These are phyloP conservation scores for Kuraishia hungarica DNA, from an alignment of 805 yeast genomes.

Conservation along the genomic window DNA sequence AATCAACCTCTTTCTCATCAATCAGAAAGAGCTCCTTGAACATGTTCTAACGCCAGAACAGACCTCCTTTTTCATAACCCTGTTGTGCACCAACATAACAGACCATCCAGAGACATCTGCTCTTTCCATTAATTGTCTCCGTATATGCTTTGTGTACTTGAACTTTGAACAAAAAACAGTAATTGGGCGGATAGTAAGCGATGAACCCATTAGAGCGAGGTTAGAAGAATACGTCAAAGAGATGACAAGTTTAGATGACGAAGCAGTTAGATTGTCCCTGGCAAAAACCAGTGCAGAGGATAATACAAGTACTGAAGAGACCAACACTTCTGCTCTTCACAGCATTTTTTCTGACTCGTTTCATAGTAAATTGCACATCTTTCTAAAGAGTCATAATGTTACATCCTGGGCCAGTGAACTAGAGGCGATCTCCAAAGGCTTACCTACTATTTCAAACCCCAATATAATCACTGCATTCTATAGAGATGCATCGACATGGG, in stretches of 20 bases:
- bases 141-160: conserved; percentile 1
- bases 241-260: background rate
- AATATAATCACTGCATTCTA: conserved; percentile 7
- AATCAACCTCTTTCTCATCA: background rate
- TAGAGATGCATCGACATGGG: conserved; percentile 26
- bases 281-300: background rate
- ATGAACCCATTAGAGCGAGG: background rate
- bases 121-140: conserved; percentile 2
- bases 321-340: background rate
- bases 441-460: background rate
- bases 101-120: conserved; percentile 4
- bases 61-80: background rate
- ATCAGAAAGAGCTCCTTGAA: background rate
- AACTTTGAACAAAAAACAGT: background rate
- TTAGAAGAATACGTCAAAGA: background rate
- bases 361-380: background rate
- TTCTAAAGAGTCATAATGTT: background rate
- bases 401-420: background rate
- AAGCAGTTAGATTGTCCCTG: background rate
- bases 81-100: conserved; percentile 3
- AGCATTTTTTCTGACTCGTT: background rate
- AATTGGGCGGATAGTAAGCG: background rate
- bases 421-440: background rate
- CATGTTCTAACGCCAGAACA: background rate
- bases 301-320: background rate